Evolutionary conservation across 805 yeast genomes (phyloP).

Genomic region (Helenozyma rhizophorensis): DNA sequence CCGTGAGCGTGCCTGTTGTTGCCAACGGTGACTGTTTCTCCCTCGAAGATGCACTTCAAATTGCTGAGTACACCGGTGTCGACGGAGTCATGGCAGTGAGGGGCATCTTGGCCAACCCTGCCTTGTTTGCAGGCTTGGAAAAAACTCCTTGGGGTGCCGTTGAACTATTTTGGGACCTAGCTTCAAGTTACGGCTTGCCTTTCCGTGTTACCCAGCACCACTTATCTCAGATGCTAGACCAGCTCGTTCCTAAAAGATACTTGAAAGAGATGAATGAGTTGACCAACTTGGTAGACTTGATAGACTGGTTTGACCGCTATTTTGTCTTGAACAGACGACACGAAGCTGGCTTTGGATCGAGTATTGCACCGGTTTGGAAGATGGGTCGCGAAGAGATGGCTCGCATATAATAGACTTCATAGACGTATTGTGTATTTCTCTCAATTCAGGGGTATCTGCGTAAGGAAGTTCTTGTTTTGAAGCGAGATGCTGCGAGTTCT

Average conservation of each 20-base stretch:
- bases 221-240: constrained; percentile 78
- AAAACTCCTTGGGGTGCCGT: constrained; percentile 89
- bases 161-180: constrained; percentile 76
- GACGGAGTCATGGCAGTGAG: constrained; percentile 97
- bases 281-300: constrained; percentile 53
- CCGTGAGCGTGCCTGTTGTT: constrained; percentile 72
- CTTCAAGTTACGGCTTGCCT: constrained; percentile 78
- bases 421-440: too few species aligned
- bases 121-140: constrained; percentile 69
- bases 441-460: neutral
- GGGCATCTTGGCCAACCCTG: constrained; percentile 84
- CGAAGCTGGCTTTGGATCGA: constrained; percentile 65
- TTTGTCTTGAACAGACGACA: constrained; percentile 65
- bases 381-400: constrained; percentile 11
- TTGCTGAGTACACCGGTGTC: constrained; percentile 63
- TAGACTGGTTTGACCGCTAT: constrained; percentile 77
- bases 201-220: constrained; percentile 85
- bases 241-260: constrained; percentile 29
- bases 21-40: constrained; percentile 95
- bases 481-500: constrained; percentile 83
- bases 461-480: constrained; percentile 53
- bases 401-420: too few species aligned
- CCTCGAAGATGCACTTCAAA: constrained; percentile 57
- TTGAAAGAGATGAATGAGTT: constrained; percentile 59
- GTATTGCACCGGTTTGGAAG: constrained; percentile 33